Base-by-base conservation (phyloP, 2,329 filamentous ascomycete genomes). In the Uncinocarpus reesii region DNA sequence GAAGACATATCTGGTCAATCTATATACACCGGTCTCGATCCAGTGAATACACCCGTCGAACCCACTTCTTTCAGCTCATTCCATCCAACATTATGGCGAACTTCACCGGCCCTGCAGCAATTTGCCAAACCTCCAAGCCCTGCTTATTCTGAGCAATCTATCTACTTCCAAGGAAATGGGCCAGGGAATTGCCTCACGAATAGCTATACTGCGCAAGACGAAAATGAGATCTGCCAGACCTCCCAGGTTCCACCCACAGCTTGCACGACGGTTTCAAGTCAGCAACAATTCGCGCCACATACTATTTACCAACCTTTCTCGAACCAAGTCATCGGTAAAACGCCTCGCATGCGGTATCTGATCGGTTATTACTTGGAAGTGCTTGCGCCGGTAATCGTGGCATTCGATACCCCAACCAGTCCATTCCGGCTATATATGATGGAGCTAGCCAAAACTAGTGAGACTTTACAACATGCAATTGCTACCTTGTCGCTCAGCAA, bases 291-390 rank as follows among this genome's bases (percentile, higher is more conserved):
- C 6, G 2, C 26, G n/a, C 11, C 24, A 15, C 29, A 34, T 8
- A 64, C 61, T 18, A 57, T 65, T 8, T 63, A 63, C 7, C 64
- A 67, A 29, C 52, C 65, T n/a, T 58, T 67, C 15, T 52, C 65
- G 15, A 60, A 62, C 31, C 58, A 65, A 45, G 78, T 71, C 73
- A 72, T 74, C 62, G 77, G 62, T 70, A 83, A 65, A 70, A 80
- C 86, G 52, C 79, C 83, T 50, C 84, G 87, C 61, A 83, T 94
- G 71, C 83, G 84, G 55, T 93, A 84, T 66, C 83, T 95, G 61
- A 83, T 95, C 71, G 84, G 93, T 62, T 95, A 95, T 67, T 95
- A 94, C 67, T 83, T 89, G 61, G 88, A 87, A 65, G 85, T 86
- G 60, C 89, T 96, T 70, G 92, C 88, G 56, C 86, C 86, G 4